Percentiles rank a stretch among this genome's conserved stretches.
Conservation (phyloP, 2,329 filamentous ascomycete species). For the Lizonia empirigonia region DNA sequence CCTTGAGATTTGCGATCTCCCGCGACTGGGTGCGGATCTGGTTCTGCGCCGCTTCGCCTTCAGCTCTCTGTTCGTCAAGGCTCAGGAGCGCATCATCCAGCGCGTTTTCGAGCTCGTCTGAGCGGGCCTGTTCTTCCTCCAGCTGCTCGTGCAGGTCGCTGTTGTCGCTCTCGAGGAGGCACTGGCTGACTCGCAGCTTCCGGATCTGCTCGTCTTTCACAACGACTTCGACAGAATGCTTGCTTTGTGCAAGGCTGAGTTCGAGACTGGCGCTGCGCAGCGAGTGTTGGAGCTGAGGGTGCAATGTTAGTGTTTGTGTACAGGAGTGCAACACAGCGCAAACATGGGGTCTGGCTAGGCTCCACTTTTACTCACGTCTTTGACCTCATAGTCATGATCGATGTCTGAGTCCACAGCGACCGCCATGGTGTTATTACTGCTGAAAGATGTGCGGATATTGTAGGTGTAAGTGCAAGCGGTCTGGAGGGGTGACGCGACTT, state of each 20-base stretch:
- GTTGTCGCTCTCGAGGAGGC: conserved; percentile 75
- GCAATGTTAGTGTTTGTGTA: conserved; percentile 21
- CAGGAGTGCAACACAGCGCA: conserved; percentile 6
- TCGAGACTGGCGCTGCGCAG: conserved; percentile 65
- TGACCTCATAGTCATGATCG: conserved; percentile 39
- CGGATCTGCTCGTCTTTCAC: conserved; percentile 77
- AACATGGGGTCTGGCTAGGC: conserved; percentile 4
- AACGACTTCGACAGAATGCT: conserved; percentile 69
- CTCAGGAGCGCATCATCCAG: conserved; percentile 56
- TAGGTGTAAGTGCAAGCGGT: conserved; percentile 16
- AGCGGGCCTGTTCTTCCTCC: conserved; percentile 63
- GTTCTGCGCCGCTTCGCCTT: conserved; percentile 53
- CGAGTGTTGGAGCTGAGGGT: conserved; percentile 54
- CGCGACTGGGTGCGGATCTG: conserved; percentile 59
- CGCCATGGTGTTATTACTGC: conserved; percentile 35
- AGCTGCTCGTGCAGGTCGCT: conserved; percentile 69
- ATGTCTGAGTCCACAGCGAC: conserved; percentile 33
- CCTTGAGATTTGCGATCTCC: conserved; percentile 63
- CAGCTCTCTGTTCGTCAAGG: conserved; percentile 55
- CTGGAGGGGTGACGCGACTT: conserved; percentile 40
- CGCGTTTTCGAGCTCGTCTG: conserved; percentile 60
- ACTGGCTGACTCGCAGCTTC: conserved; percentile 66
- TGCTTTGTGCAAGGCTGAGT: conserved; percentile 69
- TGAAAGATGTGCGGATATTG: conserved; percentile 24
- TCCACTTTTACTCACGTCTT: conserved; percentile 41